Conservation (phyloP, 1,284 basidiomycete species). For the Kalmanozyma brasiliensis region DNA sequence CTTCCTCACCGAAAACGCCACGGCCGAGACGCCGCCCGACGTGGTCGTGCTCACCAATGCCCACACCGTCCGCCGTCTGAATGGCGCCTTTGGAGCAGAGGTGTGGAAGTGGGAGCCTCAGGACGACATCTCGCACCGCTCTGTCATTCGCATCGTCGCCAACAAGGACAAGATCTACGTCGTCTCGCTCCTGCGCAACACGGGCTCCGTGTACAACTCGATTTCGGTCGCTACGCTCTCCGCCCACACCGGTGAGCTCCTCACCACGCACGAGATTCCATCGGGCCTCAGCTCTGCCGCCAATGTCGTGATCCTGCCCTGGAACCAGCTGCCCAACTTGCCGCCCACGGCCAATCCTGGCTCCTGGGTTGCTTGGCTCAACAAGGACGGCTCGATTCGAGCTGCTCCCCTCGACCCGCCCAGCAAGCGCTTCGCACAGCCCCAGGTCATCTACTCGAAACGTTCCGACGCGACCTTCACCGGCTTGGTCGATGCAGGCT, state of each 20-base stretch:
- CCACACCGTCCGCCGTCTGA: slow-evolving; percentile 43
- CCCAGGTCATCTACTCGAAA: slow-evolving; percentile 47
- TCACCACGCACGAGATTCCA: slow-evolving; percentile 43
- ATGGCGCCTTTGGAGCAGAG: slow-evolving; percentile 22
- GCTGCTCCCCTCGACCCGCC: slow-evolving; percentile 49
- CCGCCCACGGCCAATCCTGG: slow-evolving; percentile 42
- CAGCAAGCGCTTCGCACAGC: slow-evolving; percentile 41
- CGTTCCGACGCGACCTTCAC: slow-evolving; percentile 37
- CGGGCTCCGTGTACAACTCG: slow-evolving; percentile 33
- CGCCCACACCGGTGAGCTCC: slow-evolving; percentile 36
- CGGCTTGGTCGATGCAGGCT: slow-evolving; percentile 51
- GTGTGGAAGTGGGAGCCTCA: slow-evolving; percentile 42
- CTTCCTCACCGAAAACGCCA: slow-evolving; percentile 40
- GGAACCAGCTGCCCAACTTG: slow-evolving; percentile 43
- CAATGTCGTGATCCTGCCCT: slow-evolving; percentile 47
- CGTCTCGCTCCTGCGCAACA: slow-evolving; percentile 42
- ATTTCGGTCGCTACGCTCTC: slow-evolving; percentile 48
- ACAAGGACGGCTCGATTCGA: slow-evolving; percentile 55
- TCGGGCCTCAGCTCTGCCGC: slow-evolving; percentile 35
- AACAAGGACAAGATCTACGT: slow-evolving; percentile 49
- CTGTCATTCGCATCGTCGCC: slow-evolving; percentile 35
- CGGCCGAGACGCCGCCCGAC: slow-evolving; percentile 25
- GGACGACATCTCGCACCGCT: slow-evolving; percentile 29
- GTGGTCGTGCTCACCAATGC: slow-evolving; percentile 51
- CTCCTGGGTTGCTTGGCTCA: slow-evolving; percentile 62